Percentiles rank a stretch among this genome's conserved stretches.
These are phyloP conservation scores for Oemleria cerasiformis DNA, from an alignment of 306 rosid genomes.

Conservation along the genomic window DNA sequence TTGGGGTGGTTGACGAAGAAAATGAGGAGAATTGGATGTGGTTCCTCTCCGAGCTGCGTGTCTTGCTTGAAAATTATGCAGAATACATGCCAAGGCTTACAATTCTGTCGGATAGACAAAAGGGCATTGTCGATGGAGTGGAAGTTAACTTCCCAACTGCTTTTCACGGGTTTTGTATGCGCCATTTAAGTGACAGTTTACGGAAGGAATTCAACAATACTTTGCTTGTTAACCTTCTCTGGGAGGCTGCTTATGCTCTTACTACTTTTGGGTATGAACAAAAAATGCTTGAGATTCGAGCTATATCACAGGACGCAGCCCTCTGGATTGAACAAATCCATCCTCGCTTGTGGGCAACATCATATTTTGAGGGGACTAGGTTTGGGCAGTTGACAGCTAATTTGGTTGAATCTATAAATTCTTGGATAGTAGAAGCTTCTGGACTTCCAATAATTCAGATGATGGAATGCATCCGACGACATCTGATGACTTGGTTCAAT, in stretches of 20 bases:
- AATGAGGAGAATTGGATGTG: constrained; percentile 57
- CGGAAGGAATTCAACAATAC: constrained; percentile 45
- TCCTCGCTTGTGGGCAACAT: constrained; percentile 50
- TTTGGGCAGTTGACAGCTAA: constrained; percentile 52
- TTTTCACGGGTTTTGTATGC: constrained; percentile 56
- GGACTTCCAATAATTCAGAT: constrained; percentile 55
- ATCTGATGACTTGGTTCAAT: constrained; percentile 56
- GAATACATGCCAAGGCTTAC: constrained; percentile 58
- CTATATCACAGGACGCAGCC: constrained; percentile 49
- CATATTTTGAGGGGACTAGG: constrained; percentile 52
- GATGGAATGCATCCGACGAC: constrained; percentile 54
- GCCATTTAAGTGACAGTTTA: constrained; percentile 45
- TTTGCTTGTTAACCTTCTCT: constrained; percentile 37
- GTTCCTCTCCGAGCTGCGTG: constrained; percentile 51
- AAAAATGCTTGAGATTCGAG: constrained; percentile 41
- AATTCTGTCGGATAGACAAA: constrained; percentile 47
- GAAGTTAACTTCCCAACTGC: constrained; percentile 49
- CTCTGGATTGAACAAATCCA: constrained; percentile 46
- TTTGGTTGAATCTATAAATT: constrained; percentile 36
- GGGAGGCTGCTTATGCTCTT: constrained; percentile 55
- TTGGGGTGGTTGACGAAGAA: constrained; percentile 57
- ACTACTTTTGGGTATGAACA: constrained; percentile 39
- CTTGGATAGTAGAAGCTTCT: constrained; percentile 49
- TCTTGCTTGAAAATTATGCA: constrained; percentile 43
- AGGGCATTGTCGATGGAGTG: constrained; percentile 49